These are phyloP conservation scores for Prunus yedoensis DNA, from an alignment of 331 rosid species.

Conservation along the genomic window DNA sequence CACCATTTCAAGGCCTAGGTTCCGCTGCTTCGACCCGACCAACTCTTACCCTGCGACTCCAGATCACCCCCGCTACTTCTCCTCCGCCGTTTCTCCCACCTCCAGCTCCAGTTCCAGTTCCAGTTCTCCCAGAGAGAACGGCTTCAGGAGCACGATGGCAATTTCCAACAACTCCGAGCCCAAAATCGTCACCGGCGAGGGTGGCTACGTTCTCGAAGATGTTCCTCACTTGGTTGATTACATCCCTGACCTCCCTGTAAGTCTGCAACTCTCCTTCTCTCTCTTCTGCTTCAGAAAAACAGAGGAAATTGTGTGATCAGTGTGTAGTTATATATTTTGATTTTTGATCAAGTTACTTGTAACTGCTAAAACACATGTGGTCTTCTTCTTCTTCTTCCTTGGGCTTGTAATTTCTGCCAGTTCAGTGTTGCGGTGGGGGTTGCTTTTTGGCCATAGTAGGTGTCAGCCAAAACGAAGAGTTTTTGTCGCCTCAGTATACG, in stretches of 20 bases:
- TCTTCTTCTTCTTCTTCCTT: not conserved
- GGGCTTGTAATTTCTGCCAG: not conserved
- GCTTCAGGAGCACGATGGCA: not conserved
- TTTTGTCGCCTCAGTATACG: not conserved
- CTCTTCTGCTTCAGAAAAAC: not conserved
- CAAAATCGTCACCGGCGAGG: conserved; percentile 48
- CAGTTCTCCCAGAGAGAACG: not conserved
- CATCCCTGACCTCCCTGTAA: conserved; percentile 64
- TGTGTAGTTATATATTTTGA: not conserved
- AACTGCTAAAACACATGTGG: not conserved
- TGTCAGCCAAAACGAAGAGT: not conserved
- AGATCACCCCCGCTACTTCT: conserved; percentile 10
- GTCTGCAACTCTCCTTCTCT: conserved; percentile 4
- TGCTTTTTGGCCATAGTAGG: not conserved
- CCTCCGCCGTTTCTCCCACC: not conserved
- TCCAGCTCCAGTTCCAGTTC: not conserved
- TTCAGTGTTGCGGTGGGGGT: not conserved
- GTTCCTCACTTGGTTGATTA: conserved; percentile 83
- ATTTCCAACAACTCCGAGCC: conserved; percentile 16
- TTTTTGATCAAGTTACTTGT: not conserved
- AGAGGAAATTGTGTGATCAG: not conserved
- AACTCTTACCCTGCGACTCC: not conserved
- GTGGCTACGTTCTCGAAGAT: conserved; percentile 78
- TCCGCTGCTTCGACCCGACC: conserved; percentile 37
- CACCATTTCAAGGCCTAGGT: conserved; percentile 13